Evolutionary conservation across 2,329 filamentous ascomycete species (phyloP).

Genomic region (Chalaropsis thielavioides): DNA sequence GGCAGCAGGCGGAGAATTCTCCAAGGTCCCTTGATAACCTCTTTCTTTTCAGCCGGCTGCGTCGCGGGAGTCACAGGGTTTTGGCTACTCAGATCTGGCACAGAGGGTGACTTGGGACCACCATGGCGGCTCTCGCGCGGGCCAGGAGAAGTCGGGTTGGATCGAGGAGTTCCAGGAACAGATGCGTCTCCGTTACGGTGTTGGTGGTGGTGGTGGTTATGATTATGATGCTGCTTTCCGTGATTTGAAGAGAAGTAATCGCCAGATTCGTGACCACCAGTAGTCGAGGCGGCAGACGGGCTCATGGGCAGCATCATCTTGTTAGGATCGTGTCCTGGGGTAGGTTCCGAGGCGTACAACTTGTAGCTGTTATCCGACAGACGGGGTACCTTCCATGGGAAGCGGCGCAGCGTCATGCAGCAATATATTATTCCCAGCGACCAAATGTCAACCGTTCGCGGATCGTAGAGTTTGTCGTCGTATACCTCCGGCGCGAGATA

Average conservation of each 20-base stretch:
- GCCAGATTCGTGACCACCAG: neutral
- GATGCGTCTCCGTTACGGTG: neutral
- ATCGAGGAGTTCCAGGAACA: constrained; percentile 11
- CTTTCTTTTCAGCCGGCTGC: constrained; percentile 39
- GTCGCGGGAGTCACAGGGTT: constrained; percentile 13
- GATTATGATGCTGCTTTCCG: constrained; percentile 2
- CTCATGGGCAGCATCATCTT: constrained; percentile 35
- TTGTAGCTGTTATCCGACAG: constrained; percentile 89
- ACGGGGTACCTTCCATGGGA: constrained; percentile 93
- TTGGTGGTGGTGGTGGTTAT: constrained; percentile 1
- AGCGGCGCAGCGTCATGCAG: constrained; percentile 90
- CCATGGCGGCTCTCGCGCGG: constrained; percentile 7
- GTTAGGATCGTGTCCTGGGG: constrained; percentile 52
- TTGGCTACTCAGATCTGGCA: constrained; percentile 14
- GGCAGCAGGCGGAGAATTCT: constrained; percentile 75
- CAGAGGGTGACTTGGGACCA: constrained; percentile 10
- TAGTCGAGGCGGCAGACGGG: constrained; percentile 28
- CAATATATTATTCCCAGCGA: constrained; percentile 97
- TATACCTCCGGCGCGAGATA: constrained; percentile 97
- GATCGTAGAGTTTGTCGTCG: constrained; percentile 83
- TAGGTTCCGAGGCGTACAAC: constrained; percentile 74
- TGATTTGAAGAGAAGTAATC: constrained; percentile 15
- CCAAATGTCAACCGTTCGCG: constrained; percentile 91
- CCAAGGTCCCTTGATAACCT: constrained; percentile 86
- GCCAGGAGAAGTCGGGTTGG: constrained; percentile 9